Evolutionary conservation across 805 yeast genomes (phyloP), one percentile per base, ranked within the genome.

Genomic region (Pichia rugopelliculosa): DNA sequence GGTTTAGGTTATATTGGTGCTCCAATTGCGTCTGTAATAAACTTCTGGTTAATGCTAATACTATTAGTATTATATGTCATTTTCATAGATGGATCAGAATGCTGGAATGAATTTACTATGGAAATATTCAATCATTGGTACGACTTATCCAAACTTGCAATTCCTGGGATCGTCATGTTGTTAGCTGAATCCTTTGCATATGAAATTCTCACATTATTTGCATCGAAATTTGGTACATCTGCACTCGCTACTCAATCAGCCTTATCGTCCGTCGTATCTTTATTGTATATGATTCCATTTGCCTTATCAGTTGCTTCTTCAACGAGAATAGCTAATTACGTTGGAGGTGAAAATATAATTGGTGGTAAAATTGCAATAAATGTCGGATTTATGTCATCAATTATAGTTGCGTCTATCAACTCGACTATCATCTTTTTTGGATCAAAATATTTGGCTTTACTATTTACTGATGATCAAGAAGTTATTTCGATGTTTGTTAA

Each of bases 1-100:
- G 95, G 95, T 1, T 55, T 88, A 15, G 93, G 90, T 1, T 84
- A 78, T 58, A 59, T 79, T 30, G 91, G 91, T 11, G 89, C 91
- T 1, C 90, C 93, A 21, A 70, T 83, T 23, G 79, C 89, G 6
- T 84, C 85, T 6, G 84, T 79, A 3, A 70, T 81, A 23, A 81
- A 85, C 38, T 80, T 82, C 59, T 84, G 87, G 81, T 58, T 80
- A 45, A 82, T 84, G 87, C 77, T 82, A 37, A 42, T 71, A 18
- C 65, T 79, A 37, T 59, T 85, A 52, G 60, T 81, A 24, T 50
- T 69, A 3, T 87, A 86, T 58, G 81, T 79, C 2, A 43, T 70
- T 0, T 74, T 68, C 50, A 62, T 83, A 36, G 87, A 84, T 55
- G 91, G 90, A 1, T 64, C 62, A 25, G 74, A 76, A 55, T 85